Conservation (phyloP, 106 monocot genomes). For the Ottelia alismoides region DNA sequence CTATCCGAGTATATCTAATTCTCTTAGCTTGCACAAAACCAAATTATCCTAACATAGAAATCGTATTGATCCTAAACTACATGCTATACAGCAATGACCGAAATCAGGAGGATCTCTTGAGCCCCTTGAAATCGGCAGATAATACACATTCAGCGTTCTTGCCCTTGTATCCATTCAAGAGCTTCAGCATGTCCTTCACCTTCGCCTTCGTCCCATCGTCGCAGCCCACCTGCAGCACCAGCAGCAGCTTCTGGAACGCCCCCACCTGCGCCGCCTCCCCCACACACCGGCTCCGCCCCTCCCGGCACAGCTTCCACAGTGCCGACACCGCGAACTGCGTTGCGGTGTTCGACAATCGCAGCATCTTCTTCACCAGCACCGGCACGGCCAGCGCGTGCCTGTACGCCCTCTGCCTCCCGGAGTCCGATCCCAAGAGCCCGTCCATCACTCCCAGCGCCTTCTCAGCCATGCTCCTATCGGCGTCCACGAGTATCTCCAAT, state of each 20-base stretch:
- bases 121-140: constrained; percentile 28
- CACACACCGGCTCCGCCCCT: constrained; percentile 10
- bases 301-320: constrained; percentile 45
- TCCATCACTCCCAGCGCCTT: constrained; percentile 45
- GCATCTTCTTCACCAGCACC: constrained; percentile 53
- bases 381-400: constrained; percentile 39
- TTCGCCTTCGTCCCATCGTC: constrained; percentile 33
- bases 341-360: constrained; percentile 38
- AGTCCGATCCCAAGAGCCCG: constrained; percentile 8
- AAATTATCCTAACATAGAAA: too few species aligned
- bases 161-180: constrained; percentile 29
- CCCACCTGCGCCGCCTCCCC: constrained; percentile 42
- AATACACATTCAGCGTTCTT: constrained; percentile 40
- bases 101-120: constrained; percentile 32
- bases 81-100: too few species aligned
- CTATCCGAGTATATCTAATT: too few species aligned
- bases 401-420: constrained; percentile 14
- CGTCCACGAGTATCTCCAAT: constrained; percentile 42
- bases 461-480: constrained; percentile 43
- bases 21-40: too few species aligned
- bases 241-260: constrained; percentile 54
- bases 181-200: constrained; percentile 38
- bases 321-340: constrained; percentile 56
- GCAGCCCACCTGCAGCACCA: constrained; percentile 58
- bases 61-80: too few species aligned